A percentile compares a stretch with the other conserved stretches of the same genome.
phyloP scores from a whole-genome alignment of 306 rosid genomes.

The Senna siamea region DNA sequence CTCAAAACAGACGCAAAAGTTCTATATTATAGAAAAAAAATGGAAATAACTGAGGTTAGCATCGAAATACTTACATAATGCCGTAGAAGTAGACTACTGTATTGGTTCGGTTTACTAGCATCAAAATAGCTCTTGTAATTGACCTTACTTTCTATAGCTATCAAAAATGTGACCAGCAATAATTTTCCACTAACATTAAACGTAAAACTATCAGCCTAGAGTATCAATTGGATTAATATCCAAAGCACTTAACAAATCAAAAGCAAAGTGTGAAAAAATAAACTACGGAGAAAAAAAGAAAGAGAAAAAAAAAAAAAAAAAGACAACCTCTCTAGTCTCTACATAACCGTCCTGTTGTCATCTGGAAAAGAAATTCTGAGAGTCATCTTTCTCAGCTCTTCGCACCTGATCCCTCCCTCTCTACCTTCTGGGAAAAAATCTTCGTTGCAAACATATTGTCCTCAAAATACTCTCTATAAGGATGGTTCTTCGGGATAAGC shows the following conservation, averaged over 20 bases:
- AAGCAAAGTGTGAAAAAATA: background rate
- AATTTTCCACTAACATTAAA: background rate
- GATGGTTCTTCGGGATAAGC: slow-evolving; percentile 84
- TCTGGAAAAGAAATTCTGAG: background rate
- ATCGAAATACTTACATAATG: slow-evolving; percentile 2
- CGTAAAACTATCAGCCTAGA: slow-evolving; percentile 21
- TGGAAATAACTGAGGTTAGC: background rate
- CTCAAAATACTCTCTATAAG: slow-evolving; percentile 72
- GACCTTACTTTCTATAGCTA: slow-evolving; percentile 29
- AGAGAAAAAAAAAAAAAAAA: background rate
- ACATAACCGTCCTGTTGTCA: slow-evolving; percentile 32
- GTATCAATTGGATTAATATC: slow-evolving; percentile 15
- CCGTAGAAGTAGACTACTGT: slow-evolving; percentile 14
- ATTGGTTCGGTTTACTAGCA: slow-evolving; percentile 24
- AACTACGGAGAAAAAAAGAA: too few species aligned
- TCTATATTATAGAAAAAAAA: too few species aligned
- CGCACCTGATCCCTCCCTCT: slow-evolving; percentile 45
- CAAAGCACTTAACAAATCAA: slow-evolving; percentile 28
- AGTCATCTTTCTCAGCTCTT: slow-evolving; percentile 43
- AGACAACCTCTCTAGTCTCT: slow-evolving; percentile 43
- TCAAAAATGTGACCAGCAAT: background rate
- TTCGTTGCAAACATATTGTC: slow-evolving; percentile 69
- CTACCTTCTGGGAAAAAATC: slow-evolving; percentile 53
- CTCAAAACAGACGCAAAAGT: background rate
- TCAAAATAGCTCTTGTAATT: background rate